phyloP scores from a whole-genome alignment of 257 asterid genomes.

The Oldenlandia corymbosa region DNA sequence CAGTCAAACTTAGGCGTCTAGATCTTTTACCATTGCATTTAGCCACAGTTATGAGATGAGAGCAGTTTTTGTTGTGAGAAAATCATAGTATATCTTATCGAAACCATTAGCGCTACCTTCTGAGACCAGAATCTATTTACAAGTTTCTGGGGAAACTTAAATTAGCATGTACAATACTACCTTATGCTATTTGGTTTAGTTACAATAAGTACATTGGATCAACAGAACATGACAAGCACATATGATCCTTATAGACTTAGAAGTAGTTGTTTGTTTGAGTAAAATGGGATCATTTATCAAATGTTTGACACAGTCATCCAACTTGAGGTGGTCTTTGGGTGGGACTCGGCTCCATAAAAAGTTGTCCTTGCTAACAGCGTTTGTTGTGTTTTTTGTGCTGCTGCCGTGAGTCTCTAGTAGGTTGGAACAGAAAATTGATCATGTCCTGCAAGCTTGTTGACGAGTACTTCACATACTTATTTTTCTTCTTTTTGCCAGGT shows the following conservation, averaged over 20 bases:
- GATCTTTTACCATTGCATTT: background rate
- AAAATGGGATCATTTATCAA: too few species aligned
- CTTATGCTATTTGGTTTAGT: background rate
- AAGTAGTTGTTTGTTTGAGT: too few species aligned
- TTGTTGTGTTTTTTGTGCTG: conserved; percentile 56
- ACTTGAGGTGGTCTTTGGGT: conserved; percentile 57
- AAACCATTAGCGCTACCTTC: background rate
- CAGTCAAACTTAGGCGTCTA: background rate
- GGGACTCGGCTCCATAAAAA: conserved; percentile 30
- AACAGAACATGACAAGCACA: too few species aligned
- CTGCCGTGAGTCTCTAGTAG: conserved; percentile 35
- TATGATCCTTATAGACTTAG: too few species aligned
- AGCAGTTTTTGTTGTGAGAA: background rate
- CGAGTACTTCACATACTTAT: conserved; percentile 29
- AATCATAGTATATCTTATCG: background rate
- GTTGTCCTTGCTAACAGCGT: conserved; percentile 28
- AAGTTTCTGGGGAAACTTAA: background rate
- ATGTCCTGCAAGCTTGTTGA: conserved; percentile 39
- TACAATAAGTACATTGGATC: background rate
- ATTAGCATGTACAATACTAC: background rate
- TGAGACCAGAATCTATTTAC: background rate
- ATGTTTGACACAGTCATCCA: conserved; percentile 31
- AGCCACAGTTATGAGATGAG: background rate
- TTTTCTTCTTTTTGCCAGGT: too few species aligned
- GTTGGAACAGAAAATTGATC: conserved; percentile 49